Percentiles rank a stretch among this genome's conserved stretches.
Conservation (phyloP, 768 basidiomycete species). For the Mrakia hoshinonis region DNA sequence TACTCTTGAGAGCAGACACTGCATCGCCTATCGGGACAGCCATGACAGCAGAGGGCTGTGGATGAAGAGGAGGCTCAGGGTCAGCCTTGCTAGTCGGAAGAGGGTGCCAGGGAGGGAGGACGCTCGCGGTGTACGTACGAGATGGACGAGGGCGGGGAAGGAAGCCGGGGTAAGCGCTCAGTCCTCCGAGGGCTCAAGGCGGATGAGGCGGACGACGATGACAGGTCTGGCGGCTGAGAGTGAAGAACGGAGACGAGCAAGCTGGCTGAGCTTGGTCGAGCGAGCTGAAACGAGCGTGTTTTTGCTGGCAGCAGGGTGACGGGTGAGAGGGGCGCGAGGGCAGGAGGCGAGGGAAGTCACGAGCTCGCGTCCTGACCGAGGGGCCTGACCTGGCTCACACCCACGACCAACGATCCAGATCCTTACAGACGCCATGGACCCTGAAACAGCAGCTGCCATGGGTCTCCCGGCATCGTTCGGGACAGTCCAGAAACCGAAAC, state of each 20-base stretch:
- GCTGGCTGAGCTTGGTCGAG: too few species aligned
- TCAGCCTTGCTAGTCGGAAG: background rate
- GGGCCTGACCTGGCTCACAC: background rate
- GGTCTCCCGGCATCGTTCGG: conserved; percentile 4
- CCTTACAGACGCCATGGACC: background rate
- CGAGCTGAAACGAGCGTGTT: too few species aligned
- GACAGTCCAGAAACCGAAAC: conserved; percentile 7
- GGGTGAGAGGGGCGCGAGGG: too few species aligned
- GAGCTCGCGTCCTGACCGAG: background rate
- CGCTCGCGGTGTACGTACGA: too few species aligned
- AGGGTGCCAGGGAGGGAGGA: background rate
- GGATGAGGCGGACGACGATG: too few species aligned
- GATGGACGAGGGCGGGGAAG: background rate
- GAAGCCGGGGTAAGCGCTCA: background rate
- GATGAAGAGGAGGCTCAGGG: background rate
- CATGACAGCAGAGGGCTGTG: background rate
- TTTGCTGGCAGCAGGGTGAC: too few species aligned
- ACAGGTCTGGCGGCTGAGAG: too few species aligned
- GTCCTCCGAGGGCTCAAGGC: background rate
- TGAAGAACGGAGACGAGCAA: too few species aligned
- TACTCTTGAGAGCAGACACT: conserved; percentile 19
- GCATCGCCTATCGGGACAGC: background rate
- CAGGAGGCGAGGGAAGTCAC: background rate
- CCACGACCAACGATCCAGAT: background rate
- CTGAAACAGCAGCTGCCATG: background rate